Percentiles rank a stretch among this genome's conserved stretches.
These are phyloP conservation scores for Eimeria zaria DNA, from an alignment of 169 alveolate species.

Conservation along the genomic window DNA sequence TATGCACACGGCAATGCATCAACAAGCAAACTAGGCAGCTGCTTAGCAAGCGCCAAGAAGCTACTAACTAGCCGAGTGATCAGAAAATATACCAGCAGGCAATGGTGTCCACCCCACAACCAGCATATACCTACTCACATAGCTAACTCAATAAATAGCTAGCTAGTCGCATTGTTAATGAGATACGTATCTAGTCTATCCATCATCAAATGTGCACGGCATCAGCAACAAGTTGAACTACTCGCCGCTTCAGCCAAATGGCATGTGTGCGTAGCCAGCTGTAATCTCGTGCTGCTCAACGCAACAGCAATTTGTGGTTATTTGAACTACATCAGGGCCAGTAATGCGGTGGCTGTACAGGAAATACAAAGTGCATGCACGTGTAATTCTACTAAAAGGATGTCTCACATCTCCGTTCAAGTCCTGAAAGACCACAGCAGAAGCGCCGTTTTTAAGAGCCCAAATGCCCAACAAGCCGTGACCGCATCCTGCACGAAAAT, in stretches of 20 bases:
- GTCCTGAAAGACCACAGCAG: slow-evolving; percentile 70
- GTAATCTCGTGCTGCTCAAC: background rate
- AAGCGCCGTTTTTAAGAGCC: slow-evolving; percentile 48
- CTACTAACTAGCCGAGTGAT: background rate
- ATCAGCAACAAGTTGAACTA: background rate
- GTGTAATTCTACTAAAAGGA: background rate
- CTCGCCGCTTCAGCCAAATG: background rate
- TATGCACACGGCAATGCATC: background rate
- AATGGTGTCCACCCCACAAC: background rate
- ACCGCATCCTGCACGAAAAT: slow-evolving; percentile 65
- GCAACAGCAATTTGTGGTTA: background rate
- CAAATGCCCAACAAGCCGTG: slow-evolving; percentile 70
- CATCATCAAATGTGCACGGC: background rate
- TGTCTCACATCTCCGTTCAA: slow-evolving; percentile 11
- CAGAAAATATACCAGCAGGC: background rate
- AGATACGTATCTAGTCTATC: background rate
- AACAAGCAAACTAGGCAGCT: background rate
- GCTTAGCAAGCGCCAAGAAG: background rate
- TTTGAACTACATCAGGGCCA: background rate
- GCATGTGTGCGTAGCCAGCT: background rate
- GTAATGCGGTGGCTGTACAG: background rate
- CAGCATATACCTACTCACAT: background rate
- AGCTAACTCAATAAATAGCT: background rate
- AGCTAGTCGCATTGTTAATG: background rate
- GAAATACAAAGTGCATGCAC: background rate